These are phyloP conservation scores for Calonectria multiphialidica DNA, from an alignment of 2,329 filamentous ascomycete species.

Conservation along the genomic window DNA sequence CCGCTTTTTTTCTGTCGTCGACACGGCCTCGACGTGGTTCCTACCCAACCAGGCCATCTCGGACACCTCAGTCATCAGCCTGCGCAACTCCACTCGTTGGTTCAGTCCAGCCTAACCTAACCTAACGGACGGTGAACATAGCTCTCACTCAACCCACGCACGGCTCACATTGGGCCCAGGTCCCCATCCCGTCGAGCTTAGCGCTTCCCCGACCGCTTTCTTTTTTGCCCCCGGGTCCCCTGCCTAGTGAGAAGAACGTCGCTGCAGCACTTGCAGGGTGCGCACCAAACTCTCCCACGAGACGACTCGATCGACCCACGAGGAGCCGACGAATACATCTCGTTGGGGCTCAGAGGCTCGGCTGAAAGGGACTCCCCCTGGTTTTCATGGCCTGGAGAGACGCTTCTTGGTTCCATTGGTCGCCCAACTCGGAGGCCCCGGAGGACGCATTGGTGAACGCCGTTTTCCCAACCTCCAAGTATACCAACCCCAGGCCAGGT, in stretches of 20 bases:
- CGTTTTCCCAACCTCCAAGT: conserved; percentile 17
- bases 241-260: not conserved
- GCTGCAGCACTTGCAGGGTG: conserved; percentile 9
- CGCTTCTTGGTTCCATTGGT: not conserved
- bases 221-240: conserved; percentile 17
- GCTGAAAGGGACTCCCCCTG: not conserved
- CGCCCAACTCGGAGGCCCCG: conserved; percentile 3
- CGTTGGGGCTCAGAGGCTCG: not conserved
- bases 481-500: not conserved
- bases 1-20: conserved; percentile 19
- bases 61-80: not conserved
- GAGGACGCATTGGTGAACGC: conserved; percentile 16
- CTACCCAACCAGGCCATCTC: conserved; percentile 1
- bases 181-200: conserved; percentile 4
- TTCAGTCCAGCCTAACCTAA: conserved; percentile 11
- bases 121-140: conserved; percentile 10
- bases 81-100: conserved; percentile 5
- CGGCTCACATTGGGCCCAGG: not conserved
- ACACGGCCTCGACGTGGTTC: not conserved
- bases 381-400: not conserved
- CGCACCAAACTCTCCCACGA: conserved; percentile 3
- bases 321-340: not conserved
- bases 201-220: conserved; percentile 28
- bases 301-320: conserved; percentile 3
- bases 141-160: not conserved